A percentile compares a stretch with the other conserved stretches of the same genome.
Conservation (phyloP, 2,329 filamentous ascomycete genomes). For the Diplodia mutila region DNA sequence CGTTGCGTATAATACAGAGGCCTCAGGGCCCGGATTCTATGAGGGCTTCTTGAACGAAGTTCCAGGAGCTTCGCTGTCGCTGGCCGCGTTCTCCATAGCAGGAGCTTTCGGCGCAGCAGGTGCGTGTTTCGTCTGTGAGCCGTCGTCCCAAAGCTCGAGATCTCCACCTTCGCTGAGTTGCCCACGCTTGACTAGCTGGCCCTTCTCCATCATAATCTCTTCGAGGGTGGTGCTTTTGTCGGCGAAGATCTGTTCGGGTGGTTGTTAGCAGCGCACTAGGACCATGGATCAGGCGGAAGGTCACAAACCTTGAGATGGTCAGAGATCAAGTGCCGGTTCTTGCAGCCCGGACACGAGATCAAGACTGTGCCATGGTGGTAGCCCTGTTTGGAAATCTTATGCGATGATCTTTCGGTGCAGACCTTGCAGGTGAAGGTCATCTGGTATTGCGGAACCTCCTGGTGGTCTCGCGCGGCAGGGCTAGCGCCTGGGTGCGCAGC, state of each 20-base stretch:
- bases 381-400: slow-evolving; percentile 88
- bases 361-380: slow-evolving; percentile 90
- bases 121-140: slow-evolving; percentile 42
- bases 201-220: slow-evolving; percentile 76
- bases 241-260: slow-evolving; percentile 67
- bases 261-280: not conserved
- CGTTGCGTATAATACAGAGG: not conserved
- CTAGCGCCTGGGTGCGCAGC: slow-evolving; percentile 54
- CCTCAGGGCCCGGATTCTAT: not conserved
- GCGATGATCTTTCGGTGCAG: slow-evolving; percentile 77
- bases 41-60: not conserved
- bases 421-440: slow-evolving; percentile 92
- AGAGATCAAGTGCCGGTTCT: slow-evolving; percentile 86
- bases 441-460: slow-evolving; percentile 60
- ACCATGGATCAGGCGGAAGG: too few relatives aligned
- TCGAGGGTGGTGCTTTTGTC: slow-evolving; percentile 72
- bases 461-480: not conserved
- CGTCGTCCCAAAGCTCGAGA: slow-evolving; percentile 88
- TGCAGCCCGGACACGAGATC: slow-evolving; percentile 84
- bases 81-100: not conserved
- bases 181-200: slow-evolving; percentile 72
- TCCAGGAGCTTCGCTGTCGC: not conserved
- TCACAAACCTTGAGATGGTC: slow-evolving; percentile 73
- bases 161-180: slow-evolving; percentile 77
- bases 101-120: not conserved